Evolutionary conservation across 2,329 filamentous ascomycete species (phyloP).

Genomic region (Beauveria pseudobassiana): DNA sequence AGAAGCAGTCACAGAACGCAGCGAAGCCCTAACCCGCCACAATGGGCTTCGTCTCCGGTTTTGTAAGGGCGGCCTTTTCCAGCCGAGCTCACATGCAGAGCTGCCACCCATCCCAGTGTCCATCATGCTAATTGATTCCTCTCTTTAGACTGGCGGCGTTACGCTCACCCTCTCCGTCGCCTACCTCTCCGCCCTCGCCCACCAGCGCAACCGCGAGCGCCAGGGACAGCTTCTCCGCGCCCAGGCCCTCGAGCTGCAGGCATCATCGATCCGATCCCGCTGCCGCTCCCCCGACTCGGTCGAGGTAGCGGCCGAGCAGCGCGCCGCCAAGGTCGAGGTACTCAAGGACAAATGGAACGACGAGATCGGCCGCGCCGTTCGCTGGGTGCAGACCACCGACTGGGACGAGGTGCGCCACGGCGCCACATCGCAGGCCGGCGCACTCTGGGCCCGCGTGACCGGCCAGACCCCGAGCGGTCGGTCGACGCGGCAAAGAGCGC

Average conservation of each 20-base stretch:
- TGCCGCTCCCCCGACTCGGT: slow-evolving; percentile 40
- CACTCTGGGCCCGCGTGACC: slow-evolving; percentile 36
- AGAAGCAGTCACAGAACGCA: slow-evolving; percentile 2
- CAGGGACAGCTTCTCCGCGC: slow-evolving; percentile 50
- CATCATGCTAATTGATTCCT: neutral
- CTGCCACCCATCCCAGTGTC: neutral
- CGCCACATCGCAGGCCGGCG: slow-evolving; percentile 41
- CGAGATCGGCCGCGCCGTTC: slow-evolving; percentile 60
- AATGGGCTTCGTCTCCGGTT: slow-evolving; percentile 70
- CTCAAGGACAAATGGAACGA: slow-evolving; percentile 74
- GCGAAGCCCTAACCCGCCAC: slow-evolving; percentile 14
- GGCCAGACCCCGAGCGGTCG: slow-evolving; percentile 21
- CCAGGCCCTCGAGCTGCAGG: slow-evolving; percentile 47
- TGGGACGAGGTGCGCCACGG: slow-evolving; percentile 56
- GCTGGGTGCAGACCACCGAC: slow-evolving; percentile 58
- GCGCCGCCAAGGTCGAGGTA: slow-evolving; percentile 53
- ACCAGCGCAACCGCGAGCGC: slow-evolving; percentile 58
- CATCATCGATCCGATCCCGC: slow-evolving; percentile 42
- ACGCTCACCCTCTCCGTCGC: slow-evolving; percentile 66
- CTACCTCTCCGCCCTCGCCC: slow-evolving; percentile 63
- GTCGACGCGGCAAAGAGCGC: slow-evolving; percentile 24
- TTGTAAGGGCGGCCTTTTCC: slow-evolving; percentile 45
- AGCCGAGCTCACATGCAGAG: neutral
- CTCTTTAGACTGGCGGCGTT: slow-evolving; percentile 61
- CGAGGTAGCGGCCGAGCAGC: slow-evolving; percentile 42